These are phyloP conservation scores for Mycena alexandri DNA, from an alignment of 768 basidiomycete species.

Conservation along the genomic window DNA sequence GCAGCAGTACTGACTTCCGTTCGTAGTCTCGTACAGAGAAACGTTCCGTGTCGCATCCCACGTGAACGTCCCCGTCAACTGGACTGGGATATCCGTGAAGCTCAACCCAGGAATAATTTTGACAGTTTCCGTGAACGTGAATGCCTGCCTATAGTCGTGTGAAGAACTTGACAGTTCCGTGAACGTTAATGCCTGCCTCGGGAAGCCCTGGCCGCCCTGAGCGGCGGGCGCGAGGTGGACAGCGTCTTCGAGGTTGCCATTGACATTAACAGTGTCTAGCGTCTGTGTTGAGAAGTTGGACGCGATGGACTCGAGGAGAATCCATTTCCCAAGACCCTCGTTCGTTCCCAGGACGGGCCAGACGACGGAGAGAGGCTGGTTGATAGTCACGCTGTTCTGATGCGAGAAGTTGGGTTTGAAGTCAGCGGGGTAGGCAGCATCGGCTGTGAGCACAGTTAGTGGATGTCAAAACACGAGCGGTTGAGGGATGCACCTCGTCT, in stretches of 20 bases:
- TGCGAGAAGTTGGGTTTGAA: slow-evolving; percentile 36
- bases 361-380: slow-evolving; percentile 31
- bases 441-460: no score
- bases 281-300: slow-evolving; percentile 20
- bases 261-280: slow-evolving; percentile 22
- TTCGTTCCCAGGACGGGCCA: slow-evolving; percentile 35
- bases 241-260: slow-evolving; percentile 32
- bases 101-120: slow-evolving; percentile 32
- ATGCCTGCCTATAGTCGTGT: no score
- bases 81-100: slow-evolving; percentile 28
- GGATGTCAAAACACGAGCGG: no score
- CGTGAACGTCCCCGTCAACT: slow-evolving; percentile 33
- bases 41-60: slow-evolving; percentile 24
- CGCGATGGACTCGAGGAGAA: slow-evolving; percentile 29
- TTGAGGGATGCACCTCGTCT: no score
- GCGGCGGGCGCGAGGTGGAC: slow-evolving; percentile 23
- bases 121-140: slow-evolving; percentile 32
- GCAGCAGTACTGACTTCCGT: slow-evolving; percentile 18
- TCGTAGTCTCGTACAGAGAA: slow-evolving; percentile 33
- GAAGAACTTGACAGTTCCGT: slow-evolving; percentile 34
- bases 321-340: slow-evolving; percentile 19
- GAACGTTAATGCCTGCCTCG: slow-evolving; percentile 30
- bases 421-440: slow-evolving; percentile 29
- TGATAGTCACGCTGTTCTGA: slow-evolving; percentile 28
- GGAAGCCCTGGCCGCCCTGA: slow-evolving; percentile 23